Base-by-base conservation (phyloP, 2,329 filamentous ascomycete species). In the Harringtonia lauricola region DNA sequence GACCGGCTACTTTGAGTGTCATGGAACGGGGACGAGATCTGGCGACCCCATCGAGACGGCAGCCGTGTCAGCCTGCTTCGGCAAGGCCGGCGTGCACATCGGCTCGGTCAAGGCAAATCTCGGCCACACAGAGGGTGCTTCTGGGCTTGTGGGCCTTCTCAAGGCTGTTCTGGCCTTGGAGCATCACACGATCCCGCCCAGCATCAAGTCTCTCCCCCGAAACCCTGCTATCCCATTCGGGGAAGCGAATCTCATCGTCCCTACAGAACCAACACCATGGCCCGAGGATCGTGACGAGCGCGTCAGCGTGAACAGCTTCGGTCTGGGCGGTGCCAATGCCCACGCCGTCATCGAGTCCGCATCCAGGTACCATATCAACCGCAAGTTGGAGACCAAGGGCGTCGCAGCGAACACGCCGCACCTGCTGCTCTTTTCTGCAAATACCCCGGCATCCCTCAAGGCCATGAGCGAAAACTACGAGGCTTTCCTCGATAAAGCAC, bases 21-120 rank as follows among this genome's bases (percentile, higher is more conserved):
- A 63, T 31, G 61, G 58, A 40, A 62, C 58, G 2, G 59, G 59
- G 0, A 62, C 59, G 2, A n/a, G 42, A 17, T 55, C 56, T 3
- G 65, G 66, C 2, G 63, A 66, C 41, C 58, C 59, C 0, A 45
- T 57, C 1, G 66, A 70, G 45, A 52, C 58, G 0, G 38, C 39
- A 1, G 64, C 61, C 1, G 55, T 68, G 13, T 49, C 3, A 15
- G 12, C 28, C 26, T 14, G 36, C 9, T 9, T 22, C 3, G 24
- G 26, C 5, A 8, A 22, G n/a, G 7, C 14, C 8, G 8, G 18
- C 22, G 36, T 33, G 10, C 22, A 28, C 17, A 29, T 28, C 8
- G 19, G 34, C 10, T 36, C 34, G 3, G 19, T 36, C n/a, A n/a
- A n/a, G n/a, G n/a, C n/a, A n/a, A n/a, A n/a, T n/a, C n/a, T n/a